phyloP scores from a whole-genome alignment of 768 basidiomycete genomes.

The Suillus weaverae region DNA sequence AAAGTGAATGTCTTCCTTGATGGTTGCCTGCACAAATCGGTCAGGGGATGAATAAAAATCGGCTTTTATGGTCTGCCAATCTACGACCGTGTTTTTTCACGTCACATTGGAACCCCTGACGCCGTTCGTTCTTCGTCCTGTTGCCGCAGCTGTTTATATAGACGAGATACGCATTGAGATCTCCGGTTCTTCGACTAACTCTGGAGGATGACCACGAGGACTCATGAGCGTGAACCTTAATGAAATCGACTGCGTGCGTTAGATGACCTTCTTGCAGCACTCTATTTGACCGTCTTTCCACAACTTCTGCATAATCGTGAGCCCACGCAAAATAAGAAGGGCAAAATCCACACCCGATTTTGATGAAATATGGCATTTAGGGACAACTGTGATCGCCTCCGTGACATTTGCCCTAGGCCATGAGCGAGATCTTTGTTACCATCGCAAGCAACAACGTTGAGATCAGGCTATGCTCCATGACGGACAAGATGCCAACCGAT shows the following conservation, averaged over 20 bases:
- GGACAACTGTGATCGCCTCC: neutral
- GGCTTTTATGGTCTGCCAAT: neutral
- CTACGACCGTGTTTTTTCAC: neutral
- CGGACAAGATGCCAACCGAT: neutral
- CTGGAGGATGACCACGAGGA: neutral
- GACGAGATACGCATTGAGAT: neutral
- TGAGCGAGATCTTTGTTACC: neutral
- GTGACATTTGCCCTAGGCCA: neutral
- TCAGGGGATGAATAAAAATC: neutral
- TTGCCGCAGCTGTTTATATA: conserved; percentile 62
- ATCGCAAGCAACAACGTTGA: neutral
- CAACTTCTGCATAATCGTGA: neutral
- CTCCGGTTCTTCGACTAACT: neutral
- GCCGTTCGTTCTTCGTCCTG: conserved; percentile 31
- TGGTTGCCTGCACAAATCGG: neutral
- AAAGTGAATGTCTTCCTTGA: neutral
- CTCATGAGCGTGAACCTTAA: neutral
- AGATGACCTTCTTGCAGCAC: neutral
- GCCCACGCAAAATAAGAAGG: neutral
- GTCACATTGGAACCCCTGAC: neutral
- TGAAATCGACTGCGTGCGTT: neutral
- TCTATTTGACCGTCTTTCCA: neutral
- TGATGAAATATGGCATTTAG: neutral
- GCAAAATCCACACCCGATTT: neutral
- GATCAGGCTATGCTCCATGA: neutral